Percentiles rank a stretch among this genome's conserved stretches.
Conservation (phyloP, 2,329 filamentous ascomycete genomes). For the Zymoseptoria brevis region DNA sequence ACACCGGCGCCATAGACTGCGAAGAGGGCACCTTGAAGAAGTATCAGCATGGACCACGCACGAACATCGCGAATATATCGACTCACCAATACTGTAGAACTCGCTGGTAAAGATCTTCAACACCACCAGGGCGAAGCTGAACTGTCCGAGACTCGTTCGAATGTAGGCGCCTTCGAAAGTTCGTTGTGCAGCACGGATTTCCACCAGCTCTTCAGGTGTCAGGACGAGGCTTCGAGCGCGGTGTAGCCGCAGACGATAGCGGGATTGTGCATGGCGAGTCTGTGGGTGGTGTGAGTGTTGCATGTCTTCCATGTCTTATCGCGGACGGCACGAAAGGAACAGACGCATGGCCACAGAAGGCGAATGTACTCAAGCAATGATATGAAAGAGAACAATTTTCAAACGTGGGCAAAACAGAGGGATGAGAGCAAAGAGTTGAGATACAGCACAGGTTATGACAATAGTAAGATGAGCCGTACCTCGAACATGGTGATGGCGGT, state of each 20-base stretch:
- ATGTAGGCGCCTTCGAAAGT: constrained; percentile 98
- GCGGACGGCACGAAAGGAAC: too few species aligned
- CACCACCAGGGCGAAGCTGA: constrained; percentile 89
- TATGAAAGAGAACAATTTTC: too few species aligned
- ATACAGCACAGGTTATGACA: neutral
- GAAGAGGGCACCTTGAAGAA: constrained; percentile 59
- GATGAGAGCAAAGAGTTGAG: too few species aligned
- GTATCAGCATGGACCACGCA: constrained; percentile 1
- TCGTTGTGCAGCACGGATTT: constrained; percentile 87
- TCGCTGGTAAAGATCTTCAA: constrained; percentile 94
- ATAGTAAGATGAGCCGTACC: neutral
- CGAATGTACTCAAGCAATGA: too few species aligned
- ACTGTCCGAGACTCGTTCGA: constrained; percentile 86
- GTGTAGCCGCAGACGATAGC: constrained; percentile 72
- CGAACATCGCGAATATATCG: neutral
- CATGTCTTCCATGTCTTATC: neutral
- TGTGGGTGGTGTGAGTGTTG: constrained; percentile 14
- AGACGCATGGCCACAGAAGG: too few species aligned
- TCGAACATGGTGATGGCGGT: constrained; percentile 3
- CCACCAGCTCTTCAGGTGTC: constrained; percentile 77
- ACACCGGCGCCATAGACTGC: constrained; percentile 84
- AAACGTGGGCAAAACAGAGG: too few species aligned
- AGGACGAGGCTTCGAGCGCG: constrained; percentile 76
- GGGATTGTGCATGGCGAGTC: constrained; percentile 58
- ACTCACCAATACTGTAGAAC: constrained; percentile 79